A percentile compares a stretch with the other conserved stretches of the same genome.
Conservation (phyloP, 2,329 filamentous ascomycete species). For the Elsinoe fawcettii region DNA sequence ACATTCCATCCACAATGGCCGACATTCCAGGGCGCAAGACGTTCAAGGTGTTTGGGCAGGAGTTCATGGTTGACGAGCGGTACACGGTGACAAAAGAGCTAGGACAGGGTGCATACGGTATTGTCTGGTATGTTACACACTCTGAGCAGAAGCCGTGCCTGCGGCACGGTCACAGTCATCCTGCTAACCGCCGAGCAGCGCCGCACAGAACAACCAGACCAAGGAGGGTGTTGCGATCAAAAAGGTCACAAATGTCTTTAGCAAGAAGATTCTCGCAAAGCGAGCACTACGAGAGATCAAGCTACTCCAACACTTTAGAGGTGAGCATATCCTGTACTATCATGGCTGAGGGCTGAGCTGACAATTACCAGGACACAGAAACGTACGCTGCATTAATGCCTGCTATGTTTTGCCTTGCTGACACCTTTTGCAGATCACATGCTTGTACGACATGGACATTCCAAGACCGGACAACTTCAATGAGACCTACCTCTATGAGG, state of each 20-base stretch:
- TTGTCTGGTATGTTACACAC: slow-evolving; percentile 68
- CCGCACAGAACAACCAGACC: slow-evolving; percentile 83
- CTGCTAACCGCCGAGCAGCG: slow-evolving; percentile 47
- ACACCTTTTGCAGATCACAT: slow-evolving; percentile 68
- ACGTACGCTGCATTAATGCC: slow-evolving; percentile 28
- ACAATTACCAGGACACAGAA: slow-evolving; percentile 36
- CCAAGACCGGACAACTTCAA: slow-evolving; percentile 93
- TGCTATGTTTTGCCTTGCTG: slow-evolving; percentile 2
- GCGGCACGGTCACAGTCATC: not conserved
- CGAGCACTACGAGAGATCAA: slow-evolving; percentile 97
- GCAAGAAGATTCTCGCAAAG: slow-evolving; percentile 99
- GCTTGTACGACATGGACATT: slow-evolving; percentile 99
- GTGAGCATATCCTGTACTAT: slow-evolving; percentile 21
- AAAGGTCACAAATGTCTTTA: slow-evolving; percentile 99
- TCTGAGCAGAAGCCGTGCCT: not conserved
- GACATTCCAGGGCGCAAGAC: slow-evolving; percentile 69
- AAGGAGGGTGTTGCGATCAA: slow-evolving; percentile 96
- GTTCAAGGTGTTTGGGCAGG: slow-evolving; percentile 99
- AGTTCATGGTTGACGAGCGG: slow-evolving; percentile 95
- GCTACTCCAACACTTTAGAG: slow-evolving; percentile 91
- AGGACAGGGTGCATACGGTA: slow-evolving; percentile 95
- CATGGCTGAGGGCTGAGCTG: not conserved
- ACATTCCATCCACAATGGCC: slow-evolving; percentile 39
- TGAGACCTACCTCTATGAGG: slow-evolving; percentile 97
- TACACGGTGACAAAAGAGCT: slow-evolving; percentile 99